A percentile compares a stretch with the other conserved stretches of the same genome.
phyloP scores from a whole-genome alignment of 2,329 filamentous ascomycete species.

The Arthroderma uncinatum region DNA sequence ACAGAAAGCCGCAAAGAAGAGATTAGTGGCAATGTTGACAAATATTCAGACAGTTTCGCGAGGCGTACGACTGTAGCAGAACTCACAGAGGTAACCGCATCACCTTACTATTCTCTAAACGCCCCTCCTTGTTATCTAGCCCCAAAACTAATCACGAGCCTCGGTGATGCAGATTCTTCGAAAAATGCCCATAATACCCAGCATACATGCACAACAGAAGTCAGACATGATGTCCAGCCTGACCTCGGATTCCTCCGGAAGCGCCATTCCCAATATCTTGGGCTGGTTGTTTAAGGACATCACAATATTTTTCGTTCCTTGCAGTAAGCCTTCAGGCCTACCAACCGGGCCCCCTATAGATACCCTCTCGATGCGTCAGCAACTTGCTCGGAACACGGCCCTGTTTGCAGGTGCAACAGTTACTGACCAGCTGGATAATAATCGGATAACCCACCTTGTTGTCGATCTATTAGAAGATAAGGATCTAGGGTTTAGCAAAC shows the following conservation, averaged over 20 bases:
- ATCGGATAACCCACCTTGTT: constrained; percentile 60
- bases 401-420: constrained; percentile 58
- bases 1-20: constrained; percentile 45
- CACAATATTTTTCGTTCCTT: constrained; percentile 34
- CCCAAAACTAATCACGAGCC: background rate
- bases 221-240: constrained; percentile 25
- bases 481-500: constrained; percentile 35
- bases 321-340: background rate
- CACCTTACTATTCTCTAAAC: background rate
- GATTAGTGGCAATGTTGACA: constrained; percentile 56
- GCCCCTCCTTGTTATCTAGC: background rate
- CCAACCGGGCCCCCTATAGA: background rate
- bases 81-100: constrained; percentile 36
- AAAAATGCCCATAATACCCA: background rate
- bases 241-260: constrained; percentile 38
- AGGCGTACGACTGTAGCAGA: constrained; percentile 57
- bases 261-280: constrained; percentile 22
- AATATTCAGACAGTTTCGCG: constrained; percentile 72
- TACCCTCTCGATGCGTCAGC: constrained; percentile 21
- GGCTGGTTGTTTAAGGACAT: constrained; percentile 42
- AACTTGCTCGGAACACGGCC: constrained; percentile 47
- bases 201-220: background rate
- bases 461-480: constrained; percentile 27
- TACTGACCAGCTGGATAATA: constrained; percentile 40
- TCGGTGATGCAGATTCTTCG: background rate